Evolutionary conservation across 345 rosid genomes (phyloP).

Genomic region (Viola odorata): DNA sequence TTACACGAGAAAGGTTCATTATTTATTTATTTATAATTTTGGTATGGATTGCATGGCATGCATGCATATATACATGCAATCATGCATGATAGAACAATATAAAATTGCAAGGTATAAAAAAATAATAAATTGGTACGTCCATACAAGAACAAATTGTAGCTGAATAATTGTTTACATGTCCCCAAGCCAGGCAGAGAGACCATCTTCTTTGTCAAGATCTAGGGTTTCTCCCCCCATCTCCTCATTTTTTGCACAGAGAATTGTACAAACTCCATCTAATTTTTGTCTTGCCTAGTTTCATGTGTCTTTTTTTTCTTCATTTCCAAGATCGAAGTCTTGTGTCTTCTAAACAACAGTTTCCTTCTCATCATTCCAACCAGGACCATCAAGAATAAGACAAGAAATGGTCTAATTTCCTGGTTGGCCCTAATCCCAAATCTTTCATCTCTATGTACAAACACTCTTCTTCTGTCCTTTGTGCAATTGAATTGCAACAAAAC

Average conservation of each 20-base stretch:
- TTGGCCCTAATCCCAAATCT: slow-evolving; percentile 16
- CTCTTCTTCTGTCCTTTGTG: neutral
- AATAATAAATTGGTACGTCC: slow-evolving; percentile 3
- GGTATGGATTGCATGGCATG: slow-evolving; percentile 13
- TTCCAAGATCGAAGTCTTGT: slow-evolving; percentile 16
- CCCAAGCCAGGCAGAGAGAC: slow-evolving; percentile 25
- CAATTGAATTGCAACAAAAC: neutral
- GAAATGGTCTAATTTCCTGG: slow-evolving; percentile 1
- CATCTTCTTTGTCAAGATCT: slow-evolving; percentile 39
- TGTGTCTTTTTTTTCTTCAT: neutral
- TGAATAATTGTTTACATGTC: slow-evolving; percentile 35
- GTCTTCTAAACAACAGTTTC: slow-evolving; percentile 17
- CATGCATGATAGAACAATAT: neutral
- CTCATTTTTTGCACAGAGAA: slow-evolving; percentile 13
- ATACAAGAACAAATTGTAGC: slow-evolving; percentile 19
- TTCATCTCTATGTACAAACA: neutral
- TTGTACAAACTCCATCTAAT: slow-evolving; percentile 5
- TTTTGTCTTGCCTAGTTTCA: slow-evolving; percentile 4
- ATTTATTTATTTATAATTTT: too few species aligned
- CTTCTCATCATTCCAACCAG: slow-evolving; percentile 15
- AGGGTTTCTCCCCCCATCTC: slow-evolving; percentile 30
- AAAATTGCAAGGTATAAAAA: neutral
- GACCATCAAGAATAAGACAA: slow-evolving; percentile 14
- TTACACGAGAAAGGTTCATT: neutral
- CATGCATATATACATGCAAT: too few species aligned